Conservation (phyloP, 768 basidiomycete genomes). For the Infundibulicybe gibba region DNA sequence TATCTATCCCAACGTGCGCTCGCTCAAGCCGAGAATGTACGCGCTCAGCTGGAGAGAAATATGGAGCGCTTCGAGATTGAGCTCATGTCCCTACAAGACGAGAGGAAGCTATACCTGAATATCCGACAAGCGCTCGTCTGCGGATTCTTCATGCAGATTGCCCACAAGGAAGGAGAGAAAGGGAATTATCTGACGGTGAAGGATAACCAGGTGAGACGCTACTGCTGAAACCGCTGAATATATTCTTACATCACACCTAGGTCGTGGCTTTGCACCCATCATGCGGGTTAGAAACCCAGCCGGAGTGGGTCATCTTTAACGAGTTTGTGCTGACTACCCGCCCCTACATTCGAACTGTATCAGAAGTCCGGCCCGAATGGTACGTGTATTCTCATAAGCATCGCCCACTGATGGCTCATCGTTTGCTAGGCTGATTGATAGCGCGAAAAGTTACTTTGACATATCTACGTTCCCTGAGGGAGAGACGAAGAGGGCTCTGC, state of each 20-base stretch:
- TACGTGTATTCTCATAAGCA: constrained; percentile 25
- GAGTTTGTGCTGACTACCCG: constrained; percentile 92
- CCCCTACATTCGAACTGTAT: constrained; percentile 88
- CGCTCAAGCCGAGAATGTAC: constrained; percentile 90
- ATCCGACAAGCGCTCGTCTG: constrained; percentile 83
- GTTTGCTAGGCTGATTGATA: constrained; percentile 33
- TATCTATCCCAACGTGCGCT: constrained; percentile 83
- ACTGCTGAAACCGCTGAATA: neutral
- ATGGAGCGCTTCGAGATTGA: constrained; percentile 92
- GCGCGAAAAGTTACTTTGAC: constrained; percentile 64
- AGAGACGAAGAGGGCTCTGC: constrained; percentile 65
- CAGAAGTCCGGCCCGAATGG: constrained; percentile 88
- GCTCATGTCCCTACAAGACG: constrained; percentile 62
- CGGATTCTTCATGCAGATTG: constrained; percentile 98
- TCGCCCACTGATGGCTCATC: constrained; percentile 2
- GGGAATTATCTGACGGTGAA: constrained; percentile 88
- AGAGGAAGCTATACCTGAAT: constrained; percentile 66
- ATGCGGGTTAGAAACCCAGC: constrained; percentile 82
- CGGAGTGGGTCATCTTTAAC: constrained; percentile 92
- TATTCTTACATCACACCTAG: constrained; percentile 20
- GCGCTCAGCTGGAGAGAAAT: constrained; percentile 78
- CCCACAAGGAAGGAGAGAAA: constrained; percentile 92
- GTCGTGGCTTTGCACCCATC: constrained; percentile 80
- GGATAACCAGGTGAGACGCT: constrained; percentile 75
- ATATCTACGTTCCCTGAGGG: constrained; percentile 58